Evolutionary conservation across 1,284 basidiomycete genomes (phyloP), one percentile per base, ranked within the genome.

Genomic region (Trichosporon sp.): DNA sequence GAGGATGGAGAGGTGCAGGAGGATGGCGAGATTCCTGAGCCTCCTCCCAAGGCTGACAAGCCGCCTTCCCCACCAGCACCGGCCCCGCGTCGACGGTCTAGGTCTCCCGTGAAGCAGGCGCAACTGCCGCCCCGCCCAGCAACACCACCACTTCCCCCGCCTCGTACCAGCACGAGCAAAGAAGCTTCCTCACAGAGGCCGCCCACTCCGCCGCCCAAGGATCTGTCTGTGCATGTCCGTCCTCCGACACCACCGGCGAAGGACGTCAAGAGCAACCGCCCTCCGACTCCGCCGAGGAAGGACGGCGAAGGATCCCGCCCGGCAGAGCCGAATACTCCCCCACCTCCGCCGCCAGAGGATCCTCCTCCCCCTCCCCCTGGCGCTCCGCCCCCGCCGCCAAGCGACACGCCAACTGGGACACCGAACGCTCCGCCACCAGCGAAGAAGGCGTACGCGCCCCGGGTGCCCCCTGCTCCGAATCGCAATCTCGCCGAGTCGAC

Each of bases 401-500:
- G 60, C 8, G 37, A 54, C 16, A 46, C 52, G 8, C 52, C 60
- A 6, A 58, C 60, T 21, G 63, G 61, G 78, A 82, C 57, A 44
- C 77, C 3, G 59, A 82, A 60, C 70, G 73, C 34, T 10, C 27
- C 46, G 2, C 34, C 56, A 10, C 37, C 59, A 16, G 7, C 58
- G 27, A 32, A n/a, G 54, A 64, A 69, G 72, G 19, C 71, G 74
- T 36, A 65, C 65, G 31, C 33, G 31, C 58, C 44, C 2, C 59
- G 56, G 19, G n/a, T n/a, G n/a, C 65, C 61, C 16, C 44, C 63
- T 67, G 78, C 65, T 66, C 80, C 62, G 66, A 72, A 74, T 71
- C 74, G 73, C 37, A 73, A 74, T 64, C 67, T 73, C 21, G 70
- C 68, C 33, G 72, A 68, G 13, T 72, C 73, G 2, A 62, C 72